These are phyloP conservation scores for Xylariaceae sp. DNA, from an alignment of 2,329 filamentous ascomycete species.

Conservation along the genomic window DNA sequence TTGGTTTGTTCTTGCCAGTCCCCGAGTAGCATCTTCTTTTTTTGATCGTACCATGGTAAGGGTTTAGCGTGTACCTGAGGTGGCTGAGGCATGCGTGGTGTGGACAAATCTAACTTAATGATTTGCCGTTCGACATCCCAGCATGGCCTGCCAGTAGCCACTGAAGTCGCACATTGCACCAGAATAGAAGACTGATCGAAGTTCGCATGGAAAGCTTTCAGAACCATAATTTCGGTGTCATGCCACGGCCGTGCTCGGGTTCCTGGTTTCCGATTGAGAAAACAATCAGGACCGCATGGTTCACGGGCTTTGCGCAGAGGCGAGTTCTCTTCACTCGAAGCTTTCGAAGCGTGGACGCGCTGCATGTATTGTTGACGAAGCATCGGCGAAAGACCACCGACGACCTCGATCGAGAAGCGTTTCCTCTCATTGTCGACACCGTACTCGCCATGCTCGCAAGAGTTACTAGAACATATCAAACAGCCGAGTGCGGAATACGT, in stretches of 20 bases:
- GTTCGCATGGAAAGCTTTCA: slow-evolving; percentile 43
- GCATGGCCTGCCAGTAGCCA: slow-evolving; percentile 47
- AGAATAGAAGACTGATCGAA: slow-evolving; percentile 38
- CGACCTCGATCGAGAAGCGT: slow-evolving; percentile 46
- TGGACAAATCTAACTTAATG: slow-evolving; percentile 33
- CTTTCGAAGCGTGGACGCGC: slow-evolving; percentile 23
- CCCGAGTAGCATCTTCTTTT: slow-evolving; percentile 47
- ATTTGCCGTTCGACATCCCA: slow-evolving; percentile 46
- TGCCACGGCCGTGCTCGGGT: slow-evolving; percentile 39
- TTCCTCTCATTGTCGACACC: slow-evolving; percentile 49
- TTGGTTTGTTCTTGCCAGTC: slow-evolving; percentile 54
- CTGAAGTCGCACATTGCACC: slow-evolving; percentile 46
- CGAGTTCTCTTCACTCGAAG: slow-evolving; percentile 25
- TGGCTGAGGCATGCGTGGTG: slow-evolving; percentile 17
- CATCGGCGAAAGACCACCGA: slow-evolving; percentile 32
- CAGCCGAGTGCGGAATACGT: slow-evolving; percentile 54
- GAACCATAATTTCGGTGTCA: slow-evolving; percentile 43
- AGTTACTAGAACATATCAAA: slow-evolving; percentile 56
- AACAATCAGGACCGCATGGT: slow-evolving; percentile 30
- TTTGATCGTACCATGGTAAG: slow-evolving; percentile 53
- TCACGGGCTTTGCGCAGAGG: background rate
- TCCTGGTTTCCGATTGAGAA: slow-evolving; percentile 30
- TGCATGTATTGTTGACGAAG: slow-evolving; percentile 25
- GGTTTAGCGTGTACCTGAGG: slow-evolving; percentile 35
- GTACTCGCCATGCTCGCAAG: slow-evolving; percentile 59